Percentiles rank a stretch among this genome's conserved stretches.
Evolutionary conservation across 345 rosid species (phyloP).

Genomic region (Dipteronia dyeriana): DNA sequence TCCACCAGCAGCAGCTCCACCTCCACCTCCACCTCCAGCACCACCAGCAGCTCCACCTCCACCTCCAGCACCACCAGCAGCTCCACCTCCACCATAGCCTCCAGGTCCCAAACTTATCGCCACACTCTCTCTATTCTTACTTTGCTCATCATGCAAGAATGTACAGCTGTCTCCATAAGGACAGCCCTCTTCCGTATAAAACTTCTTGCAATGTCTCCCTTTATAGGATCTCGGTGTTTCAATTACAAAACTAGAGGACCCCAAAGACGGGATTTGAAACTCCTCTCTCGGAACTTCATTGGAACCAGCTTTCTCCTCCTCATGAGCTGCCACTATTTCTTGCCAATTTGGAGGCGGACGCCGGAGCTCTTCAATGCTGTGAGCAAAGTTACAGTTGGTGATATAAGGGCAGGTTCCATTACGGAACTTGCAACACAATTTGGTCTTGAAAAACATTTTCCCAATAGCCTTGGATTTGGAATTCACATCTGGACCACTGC

Average conservation of each 20-base stretch:
- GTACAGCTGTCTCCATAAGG: conserved; percentile 95
- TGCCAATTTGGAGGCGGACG: conserved; percentile 80
- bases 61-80: conserved; percentile 13
- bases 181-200: conserved; percentile 92
- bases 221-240: conserved; percentile 71
- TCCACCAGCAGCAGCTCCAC: conserved; percentile 25
- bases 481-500: conserved; percentile 45
- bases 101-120: conserved; percentile 95
- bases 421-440: conserved; percentile 77
- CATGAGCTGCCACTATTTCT: conserved; percentile 71
- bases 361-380: conserved; percentile 85
- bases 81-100: conserved; percentile 64
- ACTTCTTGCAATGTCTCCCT: conserved; percentile 97
- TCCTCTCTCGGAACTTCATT: conserved; percentile 52
- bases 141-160: conserved; percentile 87
- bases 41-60: conserved; percentile 21
- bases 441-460: conserved; percentile 81
- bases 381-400: conserved; percentile 83
- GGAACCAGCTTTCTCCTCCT: conserved; percentile 46
- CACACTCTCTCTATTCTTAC: conserved; percentile 91
- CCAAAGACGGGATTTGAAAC: conserved; percentile 80
- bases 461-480: conserved; percentile 67
- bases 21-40: conserved; percentile 13
- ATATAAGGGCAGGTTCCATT: conserved; percentile 75
- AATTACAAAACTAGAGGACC: conserved; percentile 39